Evolutionary conservation across 345 rosid species (phyloP), one percentile per base, ranked within the genome.

Genomic region (Dipteronia sinensis): DNA sequence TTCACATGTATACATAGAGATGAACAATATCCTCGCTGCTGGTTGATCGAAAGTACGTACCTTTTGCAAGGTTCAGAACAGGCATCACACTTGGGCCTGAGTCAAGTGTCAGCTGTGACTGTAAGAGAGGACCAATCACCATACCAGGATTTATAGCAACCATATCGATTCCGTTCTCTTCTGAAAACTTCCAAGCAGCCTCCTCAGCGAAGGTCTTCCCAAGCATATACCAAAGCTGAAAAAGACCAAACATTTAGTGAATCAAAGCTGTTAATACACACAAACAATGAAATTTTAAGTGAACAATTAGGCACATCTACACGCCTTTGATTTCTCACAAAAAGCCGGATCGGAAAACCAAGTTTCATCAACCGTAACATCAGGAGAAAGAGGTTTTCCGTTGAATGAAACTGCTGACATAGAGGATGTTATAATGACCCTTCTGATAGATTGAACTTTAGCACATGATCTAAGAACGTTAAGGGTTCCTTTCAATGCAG

Each of bases 341-440:
- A 75, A 64, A 49, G 23, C 59, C 19, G 42, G 42, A 65, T 65
- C 42, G 0, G 77, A 64, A 49, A 81, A 82, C 85, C 85, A 75
- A 67, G 83, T 53, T 62, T 83, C 86, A 49, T 78, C 86, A 10
- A 84, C 61, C 2, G 44, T 46, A 23, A 67, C 78, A 49, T 74
- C 80, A 1, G 80, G 42, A 11, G 84, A 67, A 53, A 71, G 58
- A 49, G 82, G 67, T 66, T 46, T 71, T 62, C 80, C 82, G 62
- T 40, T 78, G 46, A 4, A 71, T 12, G 6, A 1, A 79, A 84
- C 87, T 7, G 88, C 75, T 9, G 87, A 76, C 23, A 64, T 80
- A 56, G 90, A 89, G 17, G 92, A 87, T 8, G 92, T 89, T 56
- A 84, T 0, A 58, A 87, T 72, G n/a, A 86, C 89, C 67, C 92